A percentile compares a stretch with the other conserved stretches of the same genome.
Conservation (phyloP, 2,329 filamentous ascomycete species). For the Graphiopsis chlorocephala region DNA sequence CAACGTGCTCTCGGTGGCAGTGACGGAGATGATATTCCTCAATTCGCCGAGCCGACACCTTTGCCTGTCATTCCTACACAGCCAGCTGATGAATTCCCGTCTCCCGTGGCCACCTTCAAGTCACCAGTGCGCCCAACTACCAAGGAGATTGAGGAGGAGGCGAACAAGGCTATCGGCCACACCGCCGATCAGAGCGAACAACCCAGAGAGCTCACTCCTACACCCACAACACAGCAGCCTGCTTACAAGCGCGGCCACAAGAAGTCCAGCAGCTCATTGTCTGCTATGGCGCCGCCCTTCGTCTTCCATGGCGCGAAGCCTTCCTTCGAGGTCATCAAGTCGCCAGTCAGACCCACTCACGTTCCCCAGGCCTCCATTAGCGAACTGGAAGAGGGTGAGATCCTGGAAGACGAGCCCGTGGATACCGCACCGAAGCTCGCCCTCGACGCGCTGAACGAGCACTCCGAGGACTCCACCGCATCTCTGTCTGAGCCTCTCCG, state of each 20-base stretch:
- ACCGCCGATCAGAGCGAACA: neutral
- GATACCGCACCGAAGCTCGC: neutral
- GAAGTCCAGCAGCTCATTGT: constrained; percentile 53
- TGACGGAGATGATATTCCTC: constrained; percentile 69
- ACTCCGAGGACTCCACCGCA: neutral
- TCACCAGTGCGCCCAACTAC: constrained; percentile 5
- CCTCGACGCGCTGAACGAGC: neutral
- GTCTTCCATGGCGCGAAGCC: constrained; percentile 35
- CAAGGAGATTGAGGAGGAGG: constrained; percentile 20
- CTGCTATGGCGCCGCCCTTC: constrained; percentile 70
- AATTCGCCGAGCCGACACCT: constrained; percentile 60
- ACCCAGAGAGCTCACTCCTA: neutral
- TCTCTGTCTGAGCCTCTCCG: constrained; percentile 16
- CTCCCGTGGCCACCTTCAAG: constrained; percentile 13
- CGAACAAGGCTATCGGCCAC: neutral
- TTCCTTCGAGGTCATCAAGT: constrained; percentile 3
- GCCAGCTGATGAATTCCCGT: constrained; percentile 24
- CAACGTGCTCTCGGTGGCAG: constrained; percentile 61
- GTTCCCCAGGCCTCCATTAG: constrained; percentile 26
- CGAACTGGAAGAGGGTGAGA: constrained; percentile 35
- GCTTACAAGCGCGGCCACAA: constrained; percentile 11
- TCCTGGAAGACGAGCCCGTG: constrained; percentile 26
- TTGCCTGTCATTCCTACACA: constrained; percentile 23
- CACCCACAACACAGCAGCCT: neutral
- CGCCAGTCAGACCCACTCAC: constrained; percentile 3